Base-by-base conservation (phyloP, 106 monocot genomes). In the Apostasia ramifera region DNA sequence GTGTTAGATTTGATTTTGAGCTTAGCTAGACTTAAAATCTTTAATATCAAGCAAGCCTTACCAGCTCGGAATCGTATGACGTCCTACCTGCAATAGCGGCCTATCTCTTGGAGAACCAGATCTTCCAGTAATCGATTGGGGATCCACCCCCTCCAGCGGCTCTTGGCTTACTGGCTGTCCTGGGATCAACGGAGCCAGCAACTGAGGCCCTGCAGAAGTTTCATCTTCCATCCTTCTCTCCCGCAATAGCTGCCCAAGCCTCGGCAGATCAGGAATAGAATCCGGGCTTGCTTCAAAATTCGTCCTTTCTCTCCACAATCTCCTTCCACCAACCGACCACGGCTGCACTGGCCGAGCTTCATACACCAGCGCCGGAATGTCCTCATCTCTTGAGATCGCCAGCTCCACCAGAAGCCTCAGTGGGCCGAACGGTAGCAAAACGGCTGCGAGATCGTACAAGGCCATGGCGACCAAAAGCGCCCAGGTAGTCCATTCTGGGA, bases 401-500 rank as follows among this genome's bases (percentile, higher is more conserved):
- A 97, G 69, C 83, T 97, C 92, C 46, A 97, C 87, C n/a, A 97
- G 79, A 13, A 97, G 59, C 74, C 92, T 74, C 49, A 97, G 72
- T 4, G 97, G 97, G 10, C 97, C 97, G 13, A 71, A 82, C 1
- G 97, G 97, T 43, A 97, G 56, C 67, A 97, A 63, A 11, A 97
- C 97, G 6, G 97, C 97, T 0, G 89, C 92, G 43, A 97, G 63
- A 61, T 97, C 97, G 59, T 97, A 97, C 55, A 97, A 11, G 3
- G 97, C 70, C 80, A 97, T 85, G 59, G 89, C 73, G 40, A 97
- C 67, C 51, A 97, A 58, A 58, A 97, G 67, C 13, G 84, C 81
- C 97, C 97, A 97, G 2, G 92, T 85, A 38, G 97, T 97, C 97
- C 97, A 97, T 73, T 92, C 97, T 1, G 97, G 97, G 1, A 97